Evolutionary conservation across 257 asterid genomes (phyloP), one percentile per base, ranked within the genome.

Genomic region (Fraxinus americana): DNA sequence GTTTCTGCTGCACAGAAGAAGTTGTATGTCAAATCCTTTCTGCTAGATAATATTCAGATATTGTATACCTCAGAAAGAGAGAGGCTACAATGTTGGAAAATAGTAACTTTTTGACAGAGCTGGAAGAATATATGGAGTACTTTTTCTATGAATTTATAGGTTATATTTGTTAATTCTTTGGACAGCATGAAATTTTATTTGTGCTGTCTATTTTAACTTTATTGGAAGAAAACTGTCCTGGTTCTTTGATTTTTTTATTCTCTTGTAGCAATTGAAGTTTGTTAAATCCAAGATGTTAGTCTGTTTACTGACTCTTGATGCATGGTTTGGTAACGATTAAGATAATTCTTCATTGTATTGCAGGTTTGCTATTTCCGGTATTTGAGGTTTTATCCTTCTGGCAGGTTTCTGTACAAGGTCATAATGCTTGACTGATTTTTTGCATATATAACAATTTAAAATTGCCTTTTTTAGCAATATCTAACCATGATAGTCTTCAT

Each of bases 311-410:
- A 74, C 27, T 34, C 74, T 2, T 71, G 34, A 32, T 38, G 59
- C 66, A 19, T 59, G 23, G n/a, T 30, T 23, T 34, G 23, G 39
- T 48, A 48, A 78, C 11, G 2, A 16, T 36, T 16, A 69, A 16
- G 23, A 14, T 41, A 43, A n/a, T 65, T 30, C 35, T 13, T n/a
- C 79, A 76, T 75, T 80, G 72, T 73, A 74, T 81, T 86, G 79
- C 92, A 95, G 99, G 99, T 95, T 61, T 93, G 98, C 88, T 95
- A 95, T 86, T 95, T 61, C 87, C 96, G 98, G 70, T 95, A 95
- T 89, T 39, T 95, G 89, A 85, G 97, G 80, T 93, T 95, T 87
- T 95, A 91, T 88, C 91, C 97, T 75, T 93, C 98, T 75, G 99
- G 99, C 72, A 93, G 94, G 83, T 95, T 95, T 80, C 91, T 93